phyloP scores from a whole-genome alignment of 495 filamentous ascomycete genomes.

The Xylaria castorea region DNA sequence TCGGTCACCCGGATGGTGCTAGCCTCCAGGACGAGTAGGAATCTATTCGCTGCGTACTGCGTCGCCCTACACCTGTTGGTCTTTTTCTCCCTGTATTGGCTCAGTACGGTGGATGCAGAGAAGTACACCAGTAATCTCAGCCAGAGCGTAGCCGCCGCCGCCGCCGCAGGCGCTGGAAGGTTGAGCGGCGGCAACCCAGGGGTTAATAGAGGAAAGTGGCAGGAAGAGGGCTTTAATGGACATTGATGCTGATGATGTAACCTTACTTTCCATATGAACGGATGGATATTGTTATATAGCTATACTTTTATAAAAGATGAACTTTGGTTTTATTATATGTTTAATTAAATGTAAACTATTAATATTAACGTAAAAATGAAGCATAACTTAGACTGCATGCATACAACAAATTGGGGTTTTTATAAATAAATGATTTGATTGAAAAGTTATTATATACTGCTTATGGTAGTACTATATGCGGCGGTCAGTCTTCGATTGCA shows the following conservation, averaged over 20 bases:
- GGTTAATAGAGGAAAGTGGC: conserved; percentile 40
- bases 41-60: conserved; percentile 95
- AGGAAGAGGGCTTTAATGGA: conserved; percentile 50
- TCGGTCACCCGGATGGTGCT: conserved; percentile 89
- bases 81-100: conserved; percentile 84
- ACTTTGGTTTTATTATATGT: no score
- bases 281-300: background rate
- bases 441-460: no score
- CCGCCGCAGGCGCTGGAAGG: conserved; percentile 40
- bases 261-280: background rate
- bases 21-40: conserved; percentile 86
- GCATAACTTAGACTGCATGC: no score
- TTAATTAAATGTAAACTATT: no score
- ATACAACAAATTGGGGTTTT: no score
- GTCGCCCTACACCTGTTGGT: conserved; percentile 86
- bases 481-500: no score
- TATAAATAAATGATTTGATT: no score
- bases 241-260: conserved; percentile 31
- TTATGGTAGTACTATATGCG: no score
- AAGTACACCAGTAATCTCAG: conserved; percentile 45
- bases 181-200: conserved; percentile 30
- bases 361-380: no score
- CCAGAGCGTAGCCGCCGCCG: conserved; percentile 42
- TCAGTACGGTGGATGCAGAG: conserved; percentile 63
- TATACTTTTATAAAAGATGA: background rate